Base-by-base conservation (phyloP, 1,284 basidiomycete species). In the Apiotrichum akiyoshidainum region DNA sequence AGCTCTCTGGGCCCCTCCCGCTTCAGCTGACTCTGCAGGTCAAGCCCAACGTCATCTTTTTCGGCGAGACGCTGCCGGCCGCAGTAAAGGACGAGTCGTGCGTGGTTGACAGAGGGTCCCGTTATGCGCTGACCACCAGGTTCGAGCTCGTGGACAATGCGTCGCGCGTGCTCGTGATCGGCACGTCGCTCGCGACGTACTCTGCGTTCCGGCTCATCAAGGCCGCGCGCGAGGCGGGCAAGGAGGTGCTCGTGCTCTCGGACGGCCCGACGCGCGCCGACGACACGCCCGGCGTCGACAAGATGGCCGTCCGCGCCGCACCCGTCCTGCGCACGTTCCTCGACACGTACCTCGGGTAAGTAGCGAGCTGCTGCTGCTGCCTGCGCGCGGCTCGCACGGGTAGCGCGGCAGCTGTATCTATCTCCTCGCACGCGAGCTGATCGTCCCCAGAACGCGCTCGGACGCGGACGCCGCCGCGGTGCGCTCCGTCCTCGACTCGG, bases 121-220 rank as follows among this genome's bases (percentile, higher is more conserved):
- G n/a, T n/a, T n/a, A n/a, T n/a, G n/a, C n/a, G n/a, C 57, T 63
- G 35, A 58, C 46, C 34, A 14, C 34, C 60, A 89, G 89, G 31
- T 86, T 85, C 66, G 68, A 72, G 14, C 81, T 86, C 47, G 74
- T 95, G 17, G 83, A 87, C 60, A 66, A 77, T 3, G 81, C 84
- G 9, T 86, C 88, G 53, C 81, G 84, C 50, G 75, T 96, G 1
- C 83, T 96, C 54, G 79, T 94, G 46, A 78, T 95, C 41, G 92
- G 93, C 35, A 92, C 91, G 0, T 92, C 90, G 0, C 83, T 96
- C 14, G 92, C 93, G 2, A 96, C 93, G 0, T 95, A 89, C 76
- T 92, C 90, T 10, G 91, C 92, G 1, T 95, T 88, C 76, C 82
- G 91, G 64, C 78, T 95, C n/a, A 80, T 94, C 52, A 91, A 88